Evolutionary conservation across 352 stramenopile species (phyloP).

Genomic region (Phytophthora hybrid): DNA sequence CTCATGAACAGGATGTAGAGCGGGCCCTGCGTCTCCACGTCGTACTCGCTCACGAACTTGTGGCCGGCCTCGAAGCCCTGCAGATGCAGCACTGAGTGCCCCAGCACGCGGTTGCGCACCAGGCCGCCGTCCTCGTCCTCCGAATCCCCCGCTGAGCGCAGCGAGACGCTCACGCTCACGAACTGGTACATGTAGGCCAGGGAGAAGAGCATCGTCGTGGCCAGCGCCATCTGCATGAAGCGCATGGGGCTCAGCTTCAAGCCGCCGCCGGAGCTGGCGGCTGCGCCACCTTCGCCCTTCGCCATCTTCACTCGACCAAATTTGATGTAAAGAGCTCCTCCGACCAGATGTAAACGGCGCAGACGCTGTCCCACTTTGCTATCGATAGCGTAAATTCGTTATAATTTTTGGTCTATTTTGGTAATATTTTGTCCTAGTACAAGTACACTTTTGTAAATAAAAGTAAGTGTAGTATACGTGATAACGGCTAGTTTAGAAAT

Average conservation of each 20-base stretch:
- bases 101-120: conserved; percentile 57
- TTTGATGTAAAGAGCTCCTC: conserved; percentile 12
- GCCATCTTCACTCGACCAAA: conserved; percentile 12
- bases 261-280: not conserved
- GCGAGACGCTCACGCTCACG: conserved; percentile 56
- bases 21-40: conserved; percentile 67
- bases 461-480: not conserved
- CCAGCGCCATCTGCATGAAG: conserved; percentile 80
- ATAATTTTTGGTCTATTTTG: not conserved
- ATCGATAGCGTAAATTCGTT: not conserved
- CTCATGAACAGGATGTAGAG: conserved; percentile 86
- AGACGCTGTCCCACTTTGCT: not conserved
- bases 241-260: conserved; percentile 59
- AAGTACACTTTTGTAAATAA: not conserved
- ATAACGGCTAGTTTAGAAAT: not conserved
- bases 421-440: not conserved
- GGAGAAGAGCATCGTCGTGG: conserved; percentile 64
- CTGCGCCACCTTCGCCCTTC: conserved; percentile 13
- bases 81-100: conserved; percentile 69
- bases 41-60: conserved; percentile 83
- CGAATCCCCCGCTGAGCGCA: conserved; percentile 35
- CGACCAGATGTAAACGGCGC: not conserved
- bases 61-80: conserved; percentile 78
- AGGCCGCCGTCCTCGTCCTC: conserved; percentile 28
- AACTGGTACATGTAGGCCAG: conserved; percentile 82